Conservation (phyloP, 352 stramenopile genomes). For the Globisporangium alternatum region DNA sequence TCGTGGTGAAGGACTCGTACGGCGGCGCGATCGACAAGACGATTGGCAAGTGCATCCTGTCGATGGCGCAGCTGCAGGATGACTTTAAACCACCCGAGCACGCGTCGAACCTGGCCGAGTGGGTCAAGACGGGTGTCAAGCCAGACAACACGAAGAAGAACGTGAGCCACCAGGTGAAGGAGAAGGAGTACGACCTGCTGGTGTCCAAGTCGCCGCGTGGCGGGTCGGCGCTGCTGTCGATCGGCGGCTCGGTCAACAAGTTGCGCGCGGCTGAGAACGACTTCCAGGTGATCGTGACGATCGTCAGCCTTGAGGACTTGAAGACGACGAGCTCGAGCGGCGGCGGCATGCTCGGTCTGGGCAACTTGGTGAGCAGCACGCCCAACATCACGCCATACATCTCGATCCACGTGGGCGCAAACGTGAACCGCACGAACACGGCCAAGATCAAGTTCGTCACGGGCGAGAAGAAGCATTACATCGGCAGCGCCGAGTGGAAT, state of each 20-base stretch:
- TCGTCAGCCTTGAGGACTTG: constrained; percentile 55
- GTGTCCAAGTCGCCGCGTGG: constrained; percentile 46
- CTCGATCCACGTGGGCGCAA: constrained; percentile 69
- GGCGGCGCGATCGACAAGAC: constrained; percentile 74
- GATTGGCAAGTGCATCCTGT: constrained; percentile 71
- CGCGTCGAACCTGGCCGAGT: constrained; percentile 71
- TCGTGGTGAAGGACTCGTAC: constrained; percentile 86
- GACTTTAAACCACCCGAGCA: constrained; percentile 77
- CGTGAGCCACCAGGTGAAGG: constrained; percentile 64
- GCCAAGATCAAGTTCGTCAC: constrained; percentile 61
- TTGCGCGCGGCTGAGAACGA: constrained; percentile 37
- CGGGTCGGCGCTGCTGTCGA: constrained; percentile 17
- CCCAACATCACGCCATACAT: constrained; percentile 82
- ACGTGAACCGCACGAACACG: constrained; percentile 64
- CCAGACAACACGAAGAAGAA: constrained; percentile 81
- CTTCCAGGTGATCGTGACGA: constrained; percentile 71
- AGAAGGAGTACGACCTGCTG: constrained; percentile 76
- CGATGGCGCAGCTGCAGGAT: constrained; percentile 67
- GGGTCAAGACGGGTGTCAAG: constrained; percentile 79
- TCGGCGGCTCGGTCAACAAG: constrained; percentile 26
- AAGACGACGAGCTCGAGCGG: constrained; percentile 61
- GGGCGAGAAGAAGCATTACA: constrained; percentile 40
- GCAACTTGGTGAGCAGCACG: constrained; percentile 71
- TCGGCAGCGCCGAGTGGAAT: constrained; percentile 58
- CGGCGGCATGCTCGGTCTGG: constrained; percentile 61